Evolutionary conservation across 2,329 filamentous ascomycete species (phyloP).

Genomic region (Fusarium albosuccineum): DNA sequence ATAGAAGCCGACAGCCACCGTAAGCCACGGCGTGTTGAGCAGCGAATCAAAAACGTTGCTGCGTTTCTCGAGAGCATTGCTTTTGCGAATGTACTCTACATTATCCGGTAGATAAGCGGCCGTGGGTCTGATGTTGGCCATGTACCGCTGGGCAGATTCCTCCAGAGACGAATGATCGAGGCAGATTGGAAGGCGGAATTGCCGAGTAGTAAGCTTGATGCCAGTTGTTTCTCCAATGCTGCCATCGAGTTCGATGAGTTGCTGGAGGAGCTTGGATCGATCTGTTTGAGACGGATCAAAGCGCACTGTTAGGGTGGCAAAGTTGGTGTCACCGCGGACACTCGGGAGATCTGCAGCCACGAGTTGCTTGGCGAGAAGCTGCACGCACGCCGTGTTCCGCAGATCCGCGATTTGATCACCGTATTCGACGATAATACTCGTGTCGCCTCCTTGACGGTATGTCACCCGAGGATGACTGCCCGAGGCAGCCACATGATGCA

Average conservation of each 20-base stretch:
- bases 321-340: conserved; percentile 32
- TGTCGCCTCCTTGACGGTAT: neutral
- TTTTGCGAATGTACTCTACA: neutral
- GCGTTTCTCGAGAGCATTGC: conserved; percentile 31
- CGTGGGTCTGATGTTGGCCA: conserved; percentile 3
- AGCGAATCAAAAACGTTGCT: conserved; percentile 50
- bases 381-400: neutral
- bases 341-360: conserved; percentile 3
- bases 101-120: conserved; percentile 1
- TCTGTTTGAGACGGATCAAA: conserved; percentile 27
- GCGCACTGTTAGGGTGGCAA: conserved; percentile 37
- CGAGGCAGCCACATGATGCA: neutral
- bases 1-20: conserved; percentile 51
- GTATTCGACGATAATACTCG: conserved; percentile 1
- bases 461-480: neutral
- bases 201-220: conserved; percentile 40
- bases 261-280: conserved; percentile 3
- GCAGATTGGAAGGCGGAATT: conserved; percentile 48
- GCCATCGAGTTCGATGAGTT: neutral
- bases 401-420: conserved; percentile 1
- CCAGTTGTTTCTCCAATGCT: conserved; percentile 20
- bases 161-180: conserved; percentile 50
- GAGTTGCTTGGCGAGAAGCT: neutral
- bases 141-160: conserved; percentile 45
- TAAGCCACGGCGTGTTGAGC: conserved; percentile 50